A percentile compares a stretch with the other conserved stretches of the same genome.
Conservation (phyloP, 2,329 filamentous ascomycete species). For the Nannizzia gypsea region DNA sequence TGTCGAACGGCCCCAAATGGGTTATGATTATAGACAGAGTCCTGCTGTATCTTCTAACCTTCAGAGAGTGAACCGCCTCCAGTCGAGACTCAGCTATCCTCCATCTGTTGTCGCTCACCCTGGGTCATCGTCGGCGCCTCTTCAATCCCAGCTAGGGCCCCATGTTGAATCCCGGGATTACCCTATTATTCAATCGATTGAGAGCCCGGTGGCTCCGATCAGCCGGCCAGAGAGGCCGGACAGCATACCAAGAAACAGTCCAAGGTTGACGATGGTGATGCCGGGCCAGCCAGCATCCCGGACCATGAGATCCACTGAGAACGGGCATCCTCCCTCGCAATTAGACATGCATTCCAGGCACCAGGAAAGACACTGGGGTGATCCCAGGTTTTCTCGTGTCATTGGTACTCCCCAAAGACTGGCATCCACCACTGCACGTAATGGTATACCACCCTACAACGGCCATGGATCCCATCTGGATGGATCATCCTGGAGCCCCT, state of each 20-base stretch:
- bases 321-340: not conserved
- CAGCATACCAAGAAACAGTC: not conserved
- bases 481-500: not conserved
- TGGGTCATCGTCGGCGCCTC: not conserved
- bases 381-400: not conserved
- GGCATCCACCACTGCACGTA: not conserved
- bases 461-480: not conserved
- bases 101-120: not conserved
- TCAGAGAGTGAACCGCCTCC: not conserved
- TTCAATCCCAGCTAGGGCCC: not conserved
- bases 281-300: not conserved
- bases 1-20: conserved; percentile 15
- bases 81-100: not conserved
- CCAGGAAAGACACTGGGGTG: not conserved
- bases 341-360: not conserved
- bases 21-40: not conserved
- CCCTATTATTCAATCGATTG: conserved; percentile 28
- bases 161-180: conserved; percentile 8
- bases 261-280: not conserved
- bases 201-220: conserved; percentile 16
- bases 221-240: not conserved
- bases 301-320: not conserved
- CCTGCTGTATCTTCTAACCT: not conserved
- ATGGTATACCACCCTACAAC: not conserved
- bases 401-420: not conserved